Evolutionary conservation across 345 rosid species (phyloP).

Genomic region (Lumnitzera racemosa): DNA sequence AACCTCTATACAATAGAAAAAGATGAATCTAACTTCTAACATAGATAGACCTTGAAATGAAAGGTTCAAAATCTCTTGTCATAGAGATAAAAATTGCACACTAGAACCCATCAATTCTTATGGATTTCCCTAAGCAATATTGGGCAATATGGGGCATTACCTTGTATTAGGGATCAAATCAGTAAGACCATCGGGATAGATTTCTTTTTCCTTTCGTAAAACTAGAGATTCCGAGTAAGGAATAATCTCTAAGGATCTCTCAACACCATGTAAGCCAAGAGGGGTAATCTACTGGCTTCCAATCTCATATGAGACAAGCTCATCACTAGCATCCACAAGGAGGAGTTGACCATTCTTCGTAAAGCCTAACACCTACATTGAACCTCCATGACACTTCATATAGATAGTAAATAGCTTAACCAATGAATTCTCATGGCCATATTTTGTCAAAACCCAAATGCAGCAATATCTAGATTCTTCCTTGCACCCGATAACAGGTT

Average conservation of each 20-base stretch:
- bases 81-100: not conserved
- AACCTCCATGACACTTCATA: slow-evolving; percentile 5
- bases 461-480: slow-evolving; percentile 2
- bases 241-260: slow-evolving; percentile 13
- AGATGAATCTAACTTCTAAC: not conserved
- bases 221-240: slow-evolving; percentile 21
- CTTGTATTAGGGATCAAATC: not conserved
- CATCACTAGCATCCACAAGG: slow-evolving; percentile 12
- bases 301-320: slow-evolving; percentile 14
- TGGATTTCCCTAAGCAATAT: not conserved
- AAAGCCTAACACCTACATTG: slow-evolving; percentile 15
- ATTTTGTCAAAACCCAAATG: slow-evolving; percentile 32
- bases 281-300: not conserved
- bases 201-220: slow-evolving; percentile 2
- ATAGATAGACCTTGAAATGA: not conserved
- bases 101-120: not conserved
- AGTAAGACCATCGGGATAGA: not conserved
- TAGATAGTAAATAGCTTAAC: slow-evolving; percentile 12
- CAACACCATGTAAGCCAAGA: slow-evolving; percentile 16
- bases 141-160: not conserved
- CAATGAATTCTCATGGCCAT: slow-evolving; percentile 16
- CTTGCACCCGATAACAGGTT: slow-evolving; percentile 2
- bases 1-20: too few relatives aligned
- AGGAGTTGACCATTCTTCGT: slow-evolving; percentile 17
- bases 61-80: not conserved